Conservation (phyloP, 2,329 filamentous ascomycete genomes). For the Aspergillus puulaauensis region DNA sequence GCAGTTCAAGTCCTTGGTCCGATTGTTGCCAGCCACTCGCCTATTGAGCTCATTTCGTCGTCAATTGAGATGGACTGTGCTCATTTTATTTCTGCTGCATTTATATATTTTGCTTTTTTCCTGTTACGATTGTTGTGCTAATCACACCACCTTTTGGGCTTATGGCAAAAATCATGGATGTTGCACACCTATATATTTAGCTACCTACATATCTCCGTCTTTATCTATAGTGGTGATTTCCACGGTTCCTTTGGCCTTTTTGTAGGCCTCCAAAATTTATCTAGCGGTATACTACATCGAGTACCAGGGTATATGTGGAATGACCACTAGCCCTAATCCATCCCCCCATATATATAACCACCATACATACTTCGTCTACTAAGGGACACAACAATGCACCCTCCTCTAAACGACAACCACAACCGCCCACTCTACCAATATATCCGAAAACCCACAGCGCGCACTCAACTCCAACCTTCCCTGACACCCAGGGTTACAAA, state of each 20-base stretch:
- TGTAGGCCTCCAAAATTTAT: neutral
- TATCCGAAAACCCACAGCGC: neutral
- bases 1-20: neutral
- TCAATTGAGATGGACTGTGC: neutral
- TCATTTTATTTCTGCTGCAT: neutral
- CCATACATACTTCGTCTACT: neutral
- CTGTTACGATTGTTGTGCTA: constrained; percentile 5
- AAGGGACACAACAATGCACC: neutral
- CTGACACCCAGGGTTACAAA: neutral
- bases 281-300: neutral
- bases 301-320: neutral
- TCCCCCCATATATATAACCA: neutral
- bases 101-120: neutral
- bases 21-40: constrained; percentile 13
- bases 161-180: neutral
- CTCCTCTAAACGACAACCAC: constrained; percentile 20
- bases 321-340: neutral
- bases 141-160: neutral
- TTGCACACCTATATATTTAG: neutral
- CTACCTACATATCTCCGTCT: neutral
- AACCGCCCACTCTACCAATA: neutral
- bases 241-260: neutral
- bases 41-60: constrained; percentile 6
- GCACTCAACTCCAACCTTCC: neutral
- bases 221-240: neutral